Evolutionary conservation across 2,329 filamentous ascomycete species (phyloP), one percentile per base, ranked within the genome.

Genomic region (Lasiodiplodia sp.): DNA sequence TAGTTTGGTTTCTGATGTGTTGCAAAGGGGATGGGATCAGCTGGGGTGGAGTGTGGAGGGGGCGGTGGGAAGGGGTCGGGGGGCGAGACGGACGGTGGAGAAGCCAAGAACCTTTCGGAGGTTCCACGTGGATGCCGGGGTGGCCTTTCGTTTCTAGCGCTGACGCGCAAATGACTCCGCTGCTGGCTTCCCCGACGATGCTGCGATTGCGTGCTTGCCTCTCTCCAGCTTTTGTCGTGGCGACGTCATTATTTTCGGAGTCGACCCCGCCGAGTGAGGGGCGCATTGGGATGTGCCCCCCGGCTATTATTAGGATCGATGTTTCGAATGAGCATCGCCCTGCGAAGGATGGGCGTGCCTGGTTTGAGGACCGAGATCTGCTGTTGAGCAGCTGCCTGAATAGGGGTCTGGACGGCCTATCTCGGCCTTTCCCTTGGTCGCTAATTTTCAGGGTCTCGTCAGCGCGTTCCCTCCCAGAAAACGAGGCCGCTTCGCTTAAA

Each of bases 41-140:
- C 44, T 47, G 44, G 44, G 44, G 44, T 47, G 44, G 44, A 47
- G 44, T 47, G 44, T 47, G 44, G 44, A 47, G 44, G 44, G 40
- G 44, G 44, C 18, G 44, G 44, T 18, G 40, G 44, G 44, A 21
- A 47, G 18, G 44, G 44, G 25, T 28, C 25, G 25, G 25, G 25
- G 25, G 25, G 25, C 25, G 25, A 28, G 40, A 18, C 40, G n/a
- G 40, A 47, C 40, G 40, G 40, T 47, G 40, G 40, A 47, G 40
- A 47, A 47, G 40, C 40, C 40, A 47, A 47, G 40, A 18, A 16
- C 5, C 7, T 18, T 28, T 28, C 25, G 25, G 40, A 47, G 16
- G 40, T 47, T 47, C 40, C 40, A 47, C 40, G 40, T 47, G 40
- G 40, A 47, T 47, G 16, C 40, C 40, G 40, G 40, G 40, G 16